Conservation (phyloP, 2,329 filamentous ascomycete genomes). For the Fusarium sp. region DNA sequence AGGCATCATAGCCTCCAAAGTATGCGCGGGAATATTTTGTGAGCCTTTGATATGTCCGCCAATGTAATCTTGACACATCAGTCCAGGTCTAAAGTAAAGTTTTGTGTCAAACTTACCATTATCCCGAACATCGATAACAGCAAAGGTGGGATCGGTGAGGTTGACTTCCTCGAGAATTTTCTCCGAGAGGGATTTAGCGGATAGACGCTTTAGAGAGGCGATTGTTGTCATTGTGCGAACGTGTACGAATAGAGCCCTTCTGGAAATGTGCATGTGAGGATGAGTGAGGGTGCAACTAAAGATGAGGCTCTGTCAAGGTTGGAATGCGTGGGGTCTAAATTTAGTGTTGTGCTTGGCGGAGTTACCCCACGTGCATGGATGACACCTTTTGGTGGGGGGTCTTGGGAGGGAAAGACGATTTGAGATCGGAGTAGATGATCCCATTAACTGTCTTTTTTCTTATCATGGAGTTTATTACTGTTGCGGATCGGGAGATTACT, state of each 20-base stretch:
- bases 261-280: conserved; percentile 25
- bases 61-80: conserved; percentile 75
- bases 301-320: conserved; percentile 15
- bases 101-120: conserved; percentile 62
- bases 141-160: conserved; percentile 62
- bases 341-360: not conserved
- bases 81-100: rapidly evolving
- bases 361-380: conserved; percentile 2
- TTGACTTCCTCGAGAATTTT: conserved; percentile 67
- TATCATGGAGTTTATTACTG: not conserved
- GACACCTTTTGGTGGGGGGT: not conserved
- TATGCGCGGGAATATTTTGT: conserved; percentile 77
- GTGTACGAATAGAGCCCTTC: conserved; percentile 8
- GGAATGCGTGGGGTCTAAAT: conserved; percentile 11
- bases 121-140: conserved; percentile 91
- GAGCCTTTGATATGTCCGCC: conserved; percentile 88
- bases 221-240: conserved; percentile 64
- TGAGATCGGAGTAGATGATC: not conserved
- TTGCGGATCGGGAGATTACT: no score
- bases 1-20: conserved; percentile 81
- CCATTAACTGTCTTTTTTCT: rapidly evolving
- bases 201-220: conserved; percentile 73
- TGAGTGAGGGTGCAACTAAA: not conserved
- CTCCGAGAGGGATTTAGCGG: conserved; percentile 74
- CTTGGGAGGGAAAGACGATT: not conserved